These are phyloP conservation scores for Cladosporium phlei DNA, from an alignment of 2,329 filamentous ascomycete species.

Conservation along the genomic window DNA sequence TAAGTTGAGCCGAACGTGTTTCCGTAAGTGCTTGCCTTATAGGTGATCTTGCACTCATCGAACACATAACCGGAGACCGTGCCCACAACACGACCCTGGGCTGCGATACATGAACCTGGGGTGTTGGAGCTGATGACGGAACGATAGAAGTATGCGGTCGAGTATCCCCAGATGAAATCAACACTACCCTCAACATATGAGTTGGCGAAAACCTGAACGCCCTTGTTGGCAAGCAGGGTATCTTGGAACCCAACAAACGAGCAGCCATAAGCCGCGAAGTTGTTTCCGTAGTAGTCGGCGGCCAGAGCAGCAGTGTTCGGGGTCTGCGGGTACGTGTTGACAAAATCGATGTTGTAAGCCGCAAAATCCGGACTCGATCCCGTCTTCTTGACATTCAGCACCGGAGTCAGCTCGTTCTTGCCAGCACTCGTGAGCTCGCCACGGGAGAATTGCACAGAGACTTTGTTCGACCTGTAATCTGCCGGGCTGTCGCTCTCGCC, in stretches of 20 bases:
- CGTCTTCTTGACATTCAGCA: conserved; percentile 44
- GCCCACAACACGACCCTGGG: conserved; percentile 34
- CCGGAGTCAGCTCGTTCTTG: conserved; percentile 41
- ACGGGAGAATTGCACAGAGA: conserved; percentile 35
- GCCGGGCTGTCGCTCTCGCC: conserved; percentile 33
- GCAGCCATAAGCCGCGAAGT: conserved; percentile 33
- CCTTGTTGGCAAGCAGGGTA: conserved; percentile 29
- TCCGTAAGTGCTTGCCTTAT: conserved; percentile 43
- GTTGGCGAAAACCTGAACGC: conserved; percentile 27
- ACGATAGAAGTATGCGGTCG: conserved; percentile 40
- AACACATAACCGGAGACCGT: conserved; percentile 38
- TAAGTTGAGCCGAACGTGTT: conserved; percentile 38
- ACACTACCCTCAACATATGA: conserved; percentile 33
- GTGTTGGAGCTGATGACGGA: conserved; percentile 34
- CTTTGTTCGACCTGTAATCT: conserved; percentile 36
- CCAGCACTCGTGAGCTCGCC: conserved; percentile 39
- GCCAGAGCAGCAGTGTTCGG: conserved; percentile 33
- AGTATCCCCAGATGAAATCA: conserved; percentile 42
- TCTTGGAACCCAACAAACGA: conserved; percentile 30
- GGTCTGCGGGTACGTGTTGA: conserved; percentile 32
- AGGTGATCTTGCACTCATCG: conserved; percentile 49
- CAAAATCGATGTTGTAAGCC: conserved; percentile 32
- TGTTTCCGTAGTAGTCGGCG: conserved; percentile 29
- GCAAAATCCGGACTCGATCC: conserved; percentile 25
- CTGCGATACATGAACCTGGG: conserved; percentile 31